Evolutionary conservation across 768 basidiomycete genomes (phyloP).

Genomic region (Trametes villosa): DNA sequence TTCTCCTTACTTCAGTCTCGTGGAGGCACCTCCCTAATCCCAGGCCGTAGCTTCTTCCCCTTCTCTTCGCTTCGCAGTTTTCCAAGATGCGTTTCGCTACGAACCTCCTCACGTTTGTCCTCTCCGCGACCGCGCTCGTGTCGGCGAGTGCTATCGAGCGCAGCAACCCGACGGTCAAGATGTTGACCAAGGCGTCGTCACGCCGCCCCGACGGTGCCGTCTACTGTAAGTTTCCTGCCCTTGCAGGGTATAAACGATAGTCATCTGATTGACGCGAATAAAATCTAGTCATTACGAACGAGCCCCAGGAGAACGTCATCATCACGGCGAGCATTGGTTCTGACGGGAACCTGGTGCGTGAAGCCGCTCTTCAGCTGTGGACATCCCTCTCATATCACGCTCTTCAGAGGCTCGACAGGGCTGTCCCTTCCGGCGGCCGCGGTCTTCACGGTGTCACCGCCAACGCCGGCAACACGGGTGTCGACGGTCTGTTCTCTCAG

Average conservation of each 20-base stretch:
- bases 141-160: constrained; percentile 8
- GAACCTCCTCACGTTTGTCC: constrained; percentile 2
- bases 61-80: background rate
- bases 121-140: constrained; percentile 12
- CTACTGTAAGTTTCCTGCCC: constrained; percentile 27
- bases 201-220: constrained; percentile 24
- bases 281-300: constrained; percentile 52
- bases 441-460: constrained; percentile 30
- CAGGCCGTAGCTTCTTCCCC: background rate
- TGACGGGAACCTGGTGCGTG: constrained; percentile 47
- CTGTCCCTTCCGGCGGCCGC: constrained; percentile 21
- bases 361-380: no score
- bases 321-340: constrained; percentile 45
- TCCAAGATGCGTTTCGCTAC: constrained; percentile 7
- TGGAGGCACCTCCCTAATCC: background rate
- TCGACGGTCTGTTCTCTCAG: constrained; percentile 29
- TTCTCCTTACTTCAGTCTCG: background rate
- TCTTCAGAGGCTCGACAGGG: constrained; percentile 22
- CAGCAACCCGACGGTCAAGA: constrained; percentile 12
- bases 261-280: background rate
- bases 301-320: constrained; percentile 48
- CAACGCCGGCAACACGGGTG: constrained; percentile 16
- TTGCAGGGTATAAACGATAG: background rate
- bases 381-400: background rate
- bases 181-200: constrained; percentile 1